Base-by-base conservation (phyloP, 139 green algal genomes). In the Chlamydomonas incerta region DNA sequence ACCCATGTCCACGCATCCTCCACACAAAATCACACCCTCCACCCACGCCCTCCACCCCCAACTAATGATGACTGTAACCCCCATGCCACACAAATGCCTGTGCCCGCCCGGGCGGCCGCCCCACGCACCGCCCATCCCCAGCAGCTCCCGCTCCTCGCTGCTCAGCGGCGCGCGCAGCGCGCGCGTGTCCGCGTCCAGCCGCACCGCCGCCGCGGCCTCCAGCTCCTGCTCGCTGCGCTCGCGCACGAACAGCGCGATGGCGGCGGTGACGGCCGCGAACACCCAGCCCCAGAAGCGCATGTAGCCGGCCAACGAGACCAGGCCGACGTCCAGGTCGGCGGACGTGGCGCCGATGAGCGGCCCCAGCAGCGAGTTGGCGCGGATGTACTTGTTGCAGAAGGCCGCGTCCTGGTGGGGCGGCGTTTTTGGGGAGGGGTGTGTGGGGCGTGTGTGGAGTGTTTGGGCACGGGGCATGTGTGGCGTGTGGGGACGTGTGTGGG, bases 201-300 rank as follows among this genome's bases (percentile, higher is more conserved):
- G 46, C 41, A 28, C 65, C 18, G 34, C 14, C 70, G 26, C 70
- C 37, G 41, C 41, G 37, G 24, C 66, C 28, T 33, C 81, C 17
- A 47, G 37, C 47, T 80, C 67, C 33, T 74, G 23, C 17, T 77
- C 74, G 57, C 35, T 13, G 46, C 3, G 52, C 73, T 97, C 93
- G 11, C 68, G 65, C 69, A 95, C 95, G 50, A 95, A 60, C 5
- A 95, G 29, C 13, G 90, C 89, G 10, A 98, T 87, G 24, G 72
- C 71, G 13, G 92, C 26, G 0, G 96, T 98, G 55, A 96, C 88
- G 0, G 89, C 50, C 1, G 90, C 86, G 80, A 97, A 99, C 0
- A 90, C 82, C 82, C 81, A 94, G 72, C 96, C 96, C 96, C 96
- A 99, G 75, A 97, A 95, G 3, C 87, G 85, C 37, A 99, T 84